These are phyloP conservation scores for Pseudozyma hubeiensis DNA, from an alignment of 1,284 basidiomycete genomes.

Conservation along the genomic window DNA sequence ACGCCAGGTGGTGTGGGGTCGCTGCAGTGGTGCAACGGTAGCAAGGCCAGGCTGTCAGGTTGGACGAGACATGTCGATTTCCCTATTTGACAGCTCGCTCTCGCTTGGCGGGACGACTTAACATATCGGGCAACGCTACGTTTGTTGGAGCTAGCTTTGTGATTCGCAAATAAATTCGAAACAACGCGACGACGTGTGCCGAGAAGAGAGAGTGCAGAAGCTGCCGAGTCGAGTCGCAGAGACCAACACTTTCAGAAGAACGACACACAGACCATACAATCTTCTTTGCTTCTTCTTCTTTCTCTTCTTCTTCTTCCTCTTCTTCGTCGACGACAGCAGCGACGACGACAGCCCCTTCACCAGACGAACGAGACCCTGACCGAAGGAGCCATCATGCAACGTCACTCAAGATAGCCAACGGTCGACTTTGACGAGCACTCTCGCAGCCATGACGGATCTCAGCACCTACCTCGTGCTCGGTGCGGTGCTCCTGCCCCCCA, in stretches of 20 bases:
- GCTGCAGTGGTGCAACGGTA: too few species aligned
- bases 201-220: not conserved
- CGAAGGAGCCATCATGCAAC: too few species aligned
- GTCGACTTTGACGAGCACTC: not conserved
- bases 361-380: too few species aligned
- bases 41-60: not conserved
- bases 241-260: conserved; percentile 3
- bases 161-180: not conserved
- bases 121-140: not conserved
- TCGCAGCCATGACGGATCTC: conserved; percentile 20
- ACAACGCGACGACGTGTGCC: too few species aligned
- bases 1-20: not conserved
- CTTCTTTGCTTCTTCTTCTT: not conserved
- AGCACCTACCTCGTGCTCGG: conserved; percentile 32
- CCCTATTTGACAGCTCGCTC: conserved; percentile 23
- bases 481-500: conserved; percentile 29
- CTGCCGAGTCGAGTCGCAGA: not conserved
- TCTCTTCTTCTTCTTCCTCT: not conserved
- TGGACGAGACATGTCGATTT: conserved; percentile 27
- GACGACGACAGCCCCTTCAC: too few species aligned
- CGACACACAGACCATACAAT: not conserved
- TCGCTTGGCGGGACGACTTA: not conserved
- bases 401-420: too few species aligned
- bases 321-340: too few species aligned
- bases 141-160: not conserved